Evolutionary conservation across 2,329 filamentous ascomycete species (phyloP).

Genomic region (Xylaria sp.): DNA sequence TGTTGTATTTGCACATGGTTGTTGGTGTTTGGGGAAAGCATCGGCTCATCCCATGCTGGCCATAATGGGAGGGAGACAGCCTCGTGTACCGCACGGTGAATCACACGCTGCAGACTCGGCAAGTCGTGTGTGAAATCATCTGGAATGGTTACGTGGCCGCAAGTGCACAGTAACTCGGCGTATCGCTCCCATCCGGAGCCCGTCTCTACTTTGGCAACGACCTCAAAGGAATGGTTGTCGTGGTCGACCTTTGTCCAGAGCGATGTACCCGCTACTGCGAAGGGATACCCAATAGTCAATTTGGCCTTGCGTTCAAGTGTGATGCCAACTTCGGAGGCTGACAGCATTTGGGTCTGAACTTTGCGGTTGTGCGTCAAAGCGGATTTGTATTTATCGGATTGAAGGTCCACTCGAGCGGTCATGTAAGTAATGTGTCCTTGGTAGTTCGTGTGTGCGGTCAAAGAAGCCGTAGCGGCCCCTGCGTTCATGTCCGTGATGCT

Average conservation of each 20-base stretch:
- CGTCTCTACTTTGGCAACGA: background rate
- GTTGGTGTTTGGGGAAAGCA: too few species aligned
- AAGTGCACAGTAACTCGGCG: background rate
- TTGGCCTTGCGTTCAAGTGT: background rate
- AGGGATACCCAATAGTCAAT: background rate
- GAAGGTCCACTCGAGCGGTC: background rate
- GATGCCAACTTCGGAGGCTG: background rate
- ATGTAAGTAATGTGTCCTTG: background rate
- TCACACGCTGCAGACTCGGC: too few species aligned
- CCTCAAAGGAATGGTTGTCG: background rate
- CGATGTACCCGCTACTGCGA: background rate
- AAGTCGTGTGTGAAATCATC: too few species aligned
- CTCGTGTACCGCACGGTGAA: too few species aligned
- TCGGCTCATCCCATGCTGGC: too few species aligned
- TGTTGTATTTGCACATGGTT: too few species aligned
- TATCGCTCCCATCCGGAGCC: background rate
- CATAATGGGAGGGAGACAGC: too few species aligned
- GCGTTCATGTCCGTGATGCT: background rate
- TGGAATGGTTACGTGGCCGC: too few species aligned
- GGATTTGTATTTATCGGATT: background rate
- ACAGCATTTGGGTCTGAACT: background rate
- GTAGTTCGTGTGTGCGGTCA: background rate
- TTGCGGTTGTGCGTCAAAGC: background rate
- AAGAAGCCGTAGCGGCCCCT: background rate
- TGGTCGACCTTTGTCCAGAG: background rate